These are phyloP conservation scores for Nakaseomyces kungkrabaensis DNA, from an alignment of 1,139 yeast genomes.

Conservation along the genomic window DNA sequence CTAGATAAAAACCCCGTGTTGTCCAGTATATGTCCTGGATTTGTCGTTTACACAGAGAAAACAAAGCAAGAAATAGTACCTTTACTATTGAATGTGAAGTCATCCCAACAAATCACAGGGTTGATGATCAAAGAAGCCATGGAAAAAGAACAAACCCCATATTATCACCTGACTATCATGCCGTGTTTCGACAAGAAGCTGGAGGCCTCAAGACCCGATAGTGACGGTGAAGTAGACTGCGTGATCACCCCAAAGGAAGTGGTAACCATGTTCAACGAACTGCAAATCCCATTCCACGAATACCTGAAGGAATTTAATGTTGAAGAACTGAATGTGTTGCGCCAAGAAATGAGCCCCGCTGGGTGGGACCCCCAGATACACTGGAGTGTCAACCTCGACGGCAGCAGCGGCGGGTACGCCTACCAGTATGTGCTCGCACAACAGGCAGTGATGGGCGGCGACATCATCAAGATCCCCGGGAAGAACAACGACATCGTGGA, in stretches of 20 bases:
- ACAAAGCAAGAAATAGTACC: constrained; percentile 82
- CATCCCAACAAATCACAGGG: constrained; percentile 93
- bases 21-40: constrained; percentile 85
- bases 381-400: constrained; percentile 62
- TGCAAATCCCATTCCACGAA: constrained; percentile 21
- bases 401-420: constrained; percentile 87
- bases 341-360: constrained; percentile 15
- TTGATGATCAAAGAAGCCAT: constrained; percentile 44
- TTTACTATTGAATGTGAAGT: constrained; percentile 52
- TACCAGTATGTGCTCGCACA: constrained; percentile 43
- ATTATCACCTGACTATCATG: constrained; percentile 83
- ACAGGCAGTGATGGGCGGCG: constrained; percentile 17
- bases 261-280: constrained; percentile 56
- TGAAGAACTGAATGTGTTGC: constrained; percentile 3
- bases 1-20: constrained; percentile 27
- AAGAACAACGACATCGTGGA: constrained; percentile 72
- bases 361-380: constrained; percentile 31
- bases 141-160: constrained; percentile 17
- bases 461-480: constrained; percentile 37
- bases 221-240: constrained; percentile 69
- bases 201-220: constrained; percentile 84
- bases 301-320: constrained; percentile 8
- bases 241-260: constrained; percentile 88
- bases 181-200: constrained; percentile 95
- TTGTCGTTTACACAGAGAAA: constrained; percentile 92